These are phyloP conservation scores for Fusarium verrucosum DNA, from an alignment of 2,329 filamentous ascomycete species.

Conservation along the genomic window DNA sequence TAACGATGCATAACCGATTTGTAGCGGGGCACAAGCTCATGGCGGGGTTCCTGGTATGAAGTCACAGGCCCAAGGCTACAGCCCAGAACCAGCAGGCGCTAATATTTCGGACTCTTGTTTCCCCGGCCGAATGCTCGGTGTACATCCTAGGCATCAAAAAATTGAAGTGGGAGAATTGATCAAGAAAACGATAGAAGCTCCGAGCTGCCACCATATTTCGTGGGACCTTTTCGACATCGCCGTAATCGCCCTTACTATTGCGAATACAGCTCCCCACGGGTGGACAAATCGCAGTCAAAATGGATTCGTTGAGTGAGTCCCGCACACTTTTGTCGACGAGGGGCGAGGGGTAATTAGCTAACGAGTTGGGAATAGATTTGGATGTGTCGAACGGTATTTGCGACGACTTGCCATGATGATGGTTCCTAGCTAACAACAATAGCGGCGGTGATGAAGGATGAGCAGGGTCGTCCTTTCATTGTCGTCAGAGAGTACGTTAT, in stretches of 20 bases:
- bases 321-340: conserved; percentile 37
- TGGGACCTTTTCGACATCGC: conserved; percentile 38
- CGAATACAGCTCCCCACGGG: conserved; percentile 44
- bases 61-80: conserved; percentile 29
- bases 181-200: conserved; percentile 47
- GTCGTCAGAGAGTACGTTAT: conserved; percentile 92
- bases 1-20: conserved; percentile 27
- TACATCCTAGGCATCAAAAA: conserved; percentile 50
- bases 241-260: conserved; percentile 37
- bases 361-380: conserved; percentile 68
- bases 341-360: conserved; percentile 48
- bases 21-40: conserved; percentile 36
- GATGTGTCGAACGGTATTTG: conserved; percentile 82
- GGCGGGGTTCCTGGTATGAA: conserved; percentile 43
- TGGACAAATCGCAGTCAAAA: conserved; percentile 46
- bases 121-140: conserved; percentile 46
- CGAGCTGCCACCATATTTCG: conserved; percentile 41
- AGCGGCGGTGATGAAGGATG: conserved; percentile 90
- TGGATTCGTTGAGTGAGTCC: conserved; percentile 53
- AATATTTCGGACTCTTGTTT: conserved; percentile 45
- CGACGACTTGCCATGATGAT: conserved; percentile 16
- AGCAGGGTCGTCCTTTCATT: conserved; percentile 96
- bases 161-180: conserved; percentile 43
- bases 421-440: conserved; percentile 37
- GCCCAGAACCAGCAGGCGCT: neutral